These are phyloP conservation scores for Tolypocladium nubicola DNA, from an alignment of 2,329 filamentous ascomycete genomes.

Conservation along the genomic window DNA sequence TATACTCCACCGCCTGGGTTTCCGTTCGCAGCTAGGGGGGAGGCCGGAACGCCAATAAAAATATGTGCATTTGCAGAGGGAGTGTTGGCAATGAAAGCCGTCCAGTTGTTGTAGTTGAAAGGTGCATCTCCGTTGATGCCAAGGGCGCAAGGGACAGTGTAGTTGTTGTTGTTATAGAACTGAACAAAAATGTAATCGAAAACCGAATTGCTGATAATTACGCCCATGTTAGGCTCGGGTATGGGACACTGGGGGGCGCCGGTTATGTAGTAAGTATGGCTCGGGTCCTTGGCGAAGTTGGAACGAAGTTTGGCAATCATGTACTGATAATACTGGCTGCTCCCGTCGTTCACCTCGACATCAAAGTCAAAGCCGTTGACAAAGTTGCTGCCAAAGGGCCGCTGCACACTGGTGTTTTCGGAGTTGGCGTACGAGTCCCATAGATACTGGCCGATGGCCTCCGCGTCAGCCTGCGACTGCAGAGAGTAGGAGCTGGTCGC, in stretches of 20 bases:
- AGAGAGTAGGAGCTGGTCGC: conserved; percentile 9
- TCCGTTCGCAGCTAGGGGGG: conserved; percentile 23
- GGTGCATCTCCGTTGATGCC: conserved; percentile 3
- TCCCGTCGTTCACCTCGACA: conserved; percentile 8
- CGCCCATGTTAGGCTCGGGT: conserved; percentile 25
- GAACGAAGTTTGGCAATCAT: conserved; percentile 10
- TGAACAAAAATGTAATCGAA: conserved; percentile 30
- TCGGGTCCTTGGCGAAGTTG: conserved; percentile 8
- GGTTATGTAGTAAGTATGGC: conserved; percentile 29
- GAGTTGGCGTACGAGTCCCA: conserved; percentile 1
- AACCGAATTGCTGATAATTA: conserved; percentile 21
- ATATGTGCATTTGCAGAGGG: conserved; percentile 15
- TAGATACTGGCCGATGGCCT: conserved; percentile 10
- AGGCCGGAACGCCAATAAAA: conserved; percentile 19
- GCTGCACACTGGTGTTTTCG: conserved; percentile 2
- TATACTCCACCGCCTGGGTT: conserved; percentile 17
- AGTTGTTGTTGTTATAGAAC: conserved; percentile 36
- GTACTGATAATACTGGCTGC: conserved; percentile 9
- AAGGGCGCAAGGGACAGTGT: conserved; percentile 14
- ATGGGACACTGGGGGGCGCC: conserved; percentile 31
- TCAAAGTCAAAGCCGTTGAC: conserved; percentile 14
- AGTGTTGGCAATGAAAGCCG: conserved; percentile 11
- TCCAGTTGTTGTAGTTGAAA: conserved; percentile 15
- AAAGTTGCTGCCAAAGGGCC: conserved; percentile 7
- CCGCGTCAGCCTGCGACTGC: conserved; percentile 7